Evolutionary conservation across 176 grass and related monocot genomes (phyloP), one percentile per base, ranked within the genome.

Genomic region (Oryza punctata): DNA sequence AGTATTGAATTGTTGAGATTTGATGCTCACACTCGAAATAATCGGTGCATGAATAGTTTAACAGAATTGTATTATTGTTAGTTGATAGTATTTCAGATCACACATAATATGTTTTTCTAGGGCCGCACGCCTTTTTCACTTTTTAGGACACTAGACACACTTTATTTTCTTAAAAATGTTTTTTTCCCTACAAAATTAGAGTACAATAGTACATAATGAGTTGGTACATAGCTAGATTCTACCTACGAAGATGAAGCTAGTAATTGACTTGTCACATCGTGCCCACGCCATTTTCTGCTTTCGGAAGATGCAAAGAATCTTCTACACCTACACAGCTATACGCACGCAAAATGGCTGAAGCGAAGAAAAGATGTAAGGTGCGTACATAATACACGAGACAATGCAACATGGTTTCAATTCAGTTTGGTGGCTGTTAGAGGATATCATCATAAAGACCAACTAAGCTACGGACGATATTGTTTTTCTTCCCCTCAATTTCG

Each of bases 361-460:
- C n/a, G 2, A 52, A 67, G 43, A 32, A 65, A 24, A 14, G 81
- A 38, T 65, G 6, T 3, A 35, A 46, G 12, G 45, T 4, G 45
- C 12, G 0, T 47, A 41, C 2, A 9, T 11, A 41, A 41, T 40
- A 37, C 0, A 11, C 16, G 16, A 49, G 13, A 12, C 19, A 69
- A 18, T 18, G 19, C 67, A 40, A 21, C 1, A 3, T 14, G 3
- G 60, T 33, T 75, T 80, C 37, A 83, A 40, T 52, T 67, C 8
- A 76, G 61, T n/a, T 40, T 19, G 82, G 12, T 76, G 72, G 44
- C 44, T 38, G 72, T 76, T 76, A 65, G 30, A 54, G 12, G 10
- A 13, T 3, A 12, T 27, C 16, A 27, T 40, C 41, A 13, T 75
- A 50, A 75, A 75, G 16, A 41, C 7, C 19, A 49, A 41, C 59